phyloP scores from a whole-genome alignment of 768 basidiomycete species.

The Rhizopogon rudus region DNA sequence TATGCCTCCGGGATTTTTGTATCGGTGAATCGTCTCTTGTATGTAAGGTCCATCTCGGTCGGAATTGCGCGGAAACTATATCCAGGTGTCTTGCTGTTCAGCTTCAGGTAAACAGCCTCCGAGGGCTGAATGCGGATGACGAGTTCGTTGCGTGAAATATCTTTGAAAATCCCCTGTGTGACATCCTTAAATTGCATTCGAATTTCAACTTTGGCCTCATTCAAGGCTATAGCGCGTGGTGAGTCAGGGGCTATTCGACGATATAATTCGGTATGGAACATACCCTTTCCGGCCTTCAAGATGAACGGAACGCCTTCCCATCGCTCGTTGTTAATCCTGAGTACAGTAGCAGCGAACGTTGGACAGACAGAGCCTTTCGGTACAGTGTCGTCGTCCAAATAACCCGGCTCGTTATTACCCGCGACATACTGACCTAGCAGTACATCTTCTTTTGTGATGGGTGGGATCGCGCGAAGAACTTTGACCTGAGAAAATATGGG shows the following conservation, averaged over 20 bases:
- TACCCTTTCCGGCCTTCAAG: conserved; percentile 96
- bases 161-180: conserved; percentile 93
- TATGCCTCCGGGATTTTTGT: conserved; percentile 94
- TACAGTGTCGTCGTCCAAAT: conserved; percentile 94
- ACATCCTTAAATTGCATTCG: conserved; percentile 98
- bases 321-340: conserved; percentile 91
- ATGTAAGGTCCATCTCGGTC: conserved; percentile 97
- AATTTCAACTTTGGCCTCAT: conserved; percentile 98
- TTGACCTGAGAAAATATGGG: conserved; percentile 64
- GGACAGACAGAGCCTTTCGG: conserved; percentile 91
- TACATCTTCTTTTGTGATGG: conserved; percentile 70
- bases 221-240: conserved; percentile 57
- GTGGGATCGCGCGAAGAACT: conserved; percentile 86
- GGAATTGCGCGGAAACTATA: conserved; percentile 87
- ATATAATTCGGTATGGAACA: conserved; percentile 16
- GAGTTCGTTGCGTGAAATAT: conserved; percentile 94
- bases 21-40: conserved; percentile 92
- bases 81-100: conserved; percentile 94
- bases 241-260: conserved; percentile 8
- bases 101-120: conserved; percentile 95
- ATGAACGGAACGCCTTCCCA: conserved; percentile 99
- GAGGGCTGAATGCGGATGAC: conserved; percentile 96
- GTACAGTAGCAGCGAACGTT: conserved; percentile 86
- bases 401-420: conserved; percentile 94
- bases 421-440: conserved; percentile 93